Evolutionary conservation across 1,284 basidiomycete species (phyloP).

Genomic region (Ganoderma meredithae): DNA sequence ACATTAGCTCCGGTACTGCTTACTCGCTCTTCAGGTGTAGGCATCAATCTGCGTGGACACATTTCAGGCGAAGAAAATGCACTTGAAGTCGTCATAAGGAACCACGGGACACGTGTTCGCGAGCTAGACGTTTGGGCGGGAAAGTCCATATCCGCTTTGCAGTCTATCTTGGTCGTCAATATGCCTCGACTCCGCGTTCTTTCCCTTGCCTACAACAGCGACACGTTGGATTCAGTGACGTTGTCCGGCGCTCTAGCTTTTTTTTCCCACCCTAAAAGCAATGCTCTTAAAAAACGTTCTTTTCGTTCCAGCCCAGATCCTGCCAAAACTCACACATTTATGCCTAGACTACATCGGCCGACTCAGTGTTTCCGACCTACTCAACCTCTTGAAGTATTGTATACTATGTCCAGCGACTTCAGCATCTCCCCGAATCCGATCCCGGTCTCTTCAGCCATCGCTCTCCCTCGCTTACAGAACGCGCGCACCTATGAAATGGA

Average conservation of each 20-base stretch:
- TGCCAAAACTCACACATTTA: not conserved
- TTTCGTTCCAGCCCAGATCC: not conserved
- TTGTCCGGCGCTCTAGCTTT: not conserved
- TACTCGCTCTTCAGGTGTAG: not conserved
- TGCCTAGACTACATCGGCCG: not conserved
- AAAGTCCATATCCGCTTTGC: not conserved
- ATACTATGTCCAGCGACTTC: not conserved
- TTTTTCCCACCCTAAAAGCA: not conserved
- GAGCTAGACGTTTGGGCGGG: not conserved
- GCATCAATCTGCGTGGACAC: not conserved
- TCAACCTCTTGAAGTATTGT: not conserved
- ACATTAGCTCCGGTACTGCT: not conserved
- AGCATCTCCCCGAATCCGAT: no score
- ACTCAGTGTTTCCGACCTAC: not conserved
- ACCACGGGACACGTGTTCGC: not conserved
- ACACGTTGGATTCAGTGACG: not conserved
- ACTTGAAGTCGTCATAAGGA: not conserved
- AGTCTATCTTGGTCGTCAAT: not conserved
- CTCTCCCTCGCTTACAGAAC: not conserved
- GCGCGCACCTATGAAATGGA: not conserved
- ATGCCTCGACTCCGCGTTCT: not conserved
- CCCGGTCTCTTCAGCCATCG: not conserved
- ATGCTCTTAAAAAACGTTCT: not conserved
- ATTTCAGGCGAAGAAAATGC: not conserved
- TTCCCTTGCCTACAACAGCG: not conserved